These are phyloP conservation scores for Priceomyces fermenticarens DNA, from an alignment of 805 yeast genomes.

Conservation along the genomic window DNA sequence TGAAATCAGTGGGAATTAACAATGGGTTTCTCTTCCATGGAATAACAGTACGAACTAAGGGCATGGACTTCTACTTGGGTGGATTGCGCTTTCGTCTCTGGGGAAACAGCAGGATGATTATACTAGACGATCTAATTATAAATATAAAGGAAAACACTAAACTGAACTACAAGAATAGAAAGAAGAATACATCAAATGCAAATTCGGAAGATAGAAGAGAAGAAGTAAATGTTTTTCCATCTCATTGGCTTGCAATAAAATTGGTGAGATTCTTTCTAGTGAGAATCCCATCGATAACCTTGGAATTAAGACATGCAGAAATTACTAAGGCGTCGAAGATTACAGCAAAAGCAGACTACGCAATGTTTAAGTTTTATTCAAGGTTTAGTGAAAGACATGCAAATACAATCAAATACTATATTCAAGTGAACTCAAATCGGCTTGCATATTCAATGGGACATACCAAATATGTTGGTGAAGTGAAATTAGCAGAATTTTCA, in stretches of 20 bases:
- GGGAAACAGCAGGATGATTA: constrained; percentile 34
- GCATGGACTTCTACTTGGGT: constrained; percentile 13
- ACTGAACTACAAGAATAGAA: not conserved
- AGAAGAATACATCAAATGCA: not conserved
- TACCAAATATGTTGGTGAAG: constrained; percentile 1
- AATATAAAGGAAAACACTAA: constrained; percentile 1
- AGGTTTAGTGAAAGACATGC: constrained; percentile 15
- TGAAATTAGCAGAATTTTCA: constrained; percentile 5
- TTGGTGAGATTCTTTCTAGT: constrained; percentile 13
- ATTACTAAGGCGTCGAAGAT: constrained; percentile 6
- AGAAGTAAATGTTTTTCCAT: constrained; percentile 14
- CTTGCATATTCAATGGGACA: constrained; percentile 1
- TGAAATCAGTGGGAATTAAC: constrained; percentile 29
- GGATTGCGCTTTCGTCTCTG: constrained; percentile 33
- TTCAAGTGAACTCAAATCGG: constrained; percentile 2
- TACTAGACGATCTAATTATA: constrained; percentile 24
- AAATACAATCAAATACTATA: constrained; percentile 16
- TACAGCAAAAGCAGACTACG: constrained; percentile 14
- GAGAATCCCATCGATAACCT: constrained; percentile 18
- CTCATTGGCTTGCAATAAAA: constrained; percentile 7
- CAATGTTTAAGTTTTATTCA: constrained; percentile 17
- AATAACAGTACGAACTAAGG: constrained; percentile 15
- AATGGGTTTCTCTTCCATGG: constrained; percentile 39
- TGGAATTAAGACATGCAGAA: constrained; percentile 15
- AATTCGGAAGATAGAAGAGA: not conserved